Percentiles rank a stretch among this genome's conserved stretches.
These are phyloP conservation scores for Ogataea henricii DNA, from an alignment of 805 yeast species.

Conservation along the genomic window DNA sequence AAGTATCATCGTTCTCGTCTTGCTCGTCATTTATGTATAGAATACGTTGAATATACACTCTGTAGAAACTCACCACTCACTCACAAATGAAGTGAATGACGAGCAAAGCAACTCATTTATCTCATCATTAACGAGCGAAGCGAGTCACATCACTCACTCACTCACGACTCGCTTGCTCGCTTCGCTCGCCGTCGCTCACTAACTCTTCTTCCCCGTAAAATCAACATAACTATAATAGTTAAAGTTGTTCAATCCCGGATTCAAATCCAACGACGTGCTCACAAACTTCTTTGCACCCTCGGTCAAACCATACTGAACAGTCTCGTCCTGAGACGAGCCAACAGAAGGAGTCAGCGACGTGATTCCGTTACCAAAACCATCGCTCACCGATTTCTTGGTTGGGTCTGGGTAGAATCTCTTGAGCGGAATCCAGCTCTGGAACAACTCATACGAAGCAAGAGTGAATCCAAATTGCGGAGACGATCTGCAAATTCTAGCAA, in stretches of 20 bases:
- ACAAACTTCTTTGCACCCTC: conserved; percentile 36
- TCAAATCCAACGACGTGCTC: conserved; percentile 32
- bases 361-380: conserved; percentile 29
- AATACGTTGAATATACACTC: too few species aligned
- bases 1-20: too few species aligned
- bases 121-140: too few species aligned
- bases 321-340: conserved; percentile 18
- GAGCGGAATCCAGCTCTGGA: conserved; percentile 78
- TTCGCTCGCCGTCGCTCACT: not conserved
- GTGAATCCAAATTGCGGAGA: conserved; percentile 99
- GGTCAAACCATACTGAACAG: conserved; percentile 30
- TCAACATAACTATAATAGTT: conserved; percentile 30
- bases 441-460: conserved; percentile 92
- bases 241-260: conserved; percentile 33
- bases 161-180: too few species aligned
- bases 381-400: conserved; percentile 18
- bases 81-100: too few species aligned
- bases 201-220: conserved; percentile 21
- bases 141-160: too few species aligned
- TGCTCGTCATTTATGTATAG: too few species aligned
- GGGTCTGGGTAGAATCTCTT: conserved; percentile 41
- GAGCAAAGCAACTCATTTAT: too few species aligned
- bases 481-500: conserved; percentile 91
- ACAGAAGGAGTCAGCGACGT: conserved; percentile 27
- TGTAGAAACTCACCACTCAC: too few species aligned